phyloP scores from a whole-genome alignment of 148 eudicot species.

The Pouteria glomerata region DNA sequence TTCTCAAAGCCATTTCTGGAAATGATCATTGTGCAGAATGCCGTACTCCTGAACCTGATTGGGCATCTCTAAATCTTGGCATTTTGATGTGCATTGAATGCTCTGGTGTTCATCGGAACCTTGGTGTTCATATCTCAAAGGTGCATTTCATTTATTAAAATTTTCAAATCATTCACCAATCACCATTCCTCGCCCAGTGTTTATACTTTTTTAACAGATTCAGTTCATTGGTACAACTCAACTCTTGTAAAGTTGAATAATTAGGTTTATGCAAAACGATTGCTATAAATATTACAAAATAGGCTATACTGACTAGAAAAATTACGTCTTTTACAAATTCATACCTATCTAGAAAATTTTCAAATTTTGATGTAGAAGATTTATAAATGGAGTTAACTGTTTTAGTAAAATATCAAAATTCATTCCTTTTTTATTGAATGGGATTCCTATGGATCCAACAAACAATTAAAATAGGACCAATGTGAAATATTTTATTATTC shows the following conservation, averaged over 20 bases:
- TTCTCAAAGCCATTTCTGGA: slow-evolving; percentile 72
- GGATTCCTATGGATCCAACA: no score
- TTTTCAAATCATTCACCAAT: no score
- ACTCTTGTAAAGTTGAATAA: no score
- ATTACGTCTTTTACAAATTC: not conserved
- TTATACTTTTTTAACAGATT: no score
- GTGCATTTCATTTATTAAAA: slow-evolving; percentile 22
- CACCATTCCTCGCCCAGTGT: no score
- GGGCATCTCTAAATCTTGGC: slow-evolving; percentile 95
- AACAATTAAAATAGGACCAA: no score
- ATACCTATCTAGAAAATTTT: not conserved
- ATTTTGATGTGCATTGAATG: slow-evolving; percentile 84
- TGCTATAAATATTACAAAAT: not conserved
- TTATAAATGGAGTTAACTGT: not conserved
- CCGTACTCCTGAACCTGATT: slow-evolving; percentile 71
- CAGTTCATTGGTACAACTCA: no score
- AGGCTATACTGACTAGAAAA: not conserved
- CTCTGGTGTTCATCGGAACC: slow-evolving; percentile 93
- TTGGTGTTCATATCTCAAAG: slow-evolving; percentile 97
- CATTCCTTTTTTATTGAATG: no score
- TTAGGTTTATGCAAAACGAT: no score
- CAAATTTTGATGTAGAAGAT: not conserved
- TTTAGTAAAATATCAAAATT: no score
- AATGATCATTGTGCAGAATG: slow-evolving; percentile 84
- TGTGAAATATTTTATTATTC: no score